Percentiles rank a stretch among this genome's conserved stretches.
Conservation (phyloP, 1,139 yeast genomes). For the Debaryomycetaceae sp. region DNA sequence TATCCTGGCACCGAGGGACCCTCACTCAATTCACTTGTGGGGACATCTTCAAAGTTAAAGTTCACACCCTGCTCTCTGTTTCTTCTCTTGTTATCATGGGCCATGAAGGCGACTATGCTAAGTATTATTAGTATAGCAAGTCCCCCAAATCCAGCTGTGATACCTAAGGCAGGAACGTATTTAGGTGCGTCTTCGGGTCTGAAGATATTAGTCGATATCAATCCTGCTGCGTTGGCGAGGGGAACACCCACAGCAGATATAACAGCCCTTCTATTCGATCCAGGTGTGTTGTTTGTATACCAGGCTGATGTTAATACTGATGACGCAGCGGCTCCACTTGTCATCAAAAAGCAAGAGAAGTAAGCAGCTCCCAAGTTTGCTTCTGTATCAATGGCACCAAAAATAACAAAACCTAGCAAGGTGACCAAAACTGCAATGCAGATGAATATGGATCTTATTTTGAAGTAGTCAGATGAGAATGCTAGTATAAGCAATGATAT, state of each 20-base stretch:
- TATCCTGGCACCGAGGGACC: slow-evolving; percentile 46
- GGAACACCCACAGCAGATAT: slow-evolving; percentile 29
- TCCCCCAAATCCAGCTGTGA: slow-evolving; percentile 34
- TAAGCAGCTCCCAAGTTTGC: slow-evolving; percentile 37
- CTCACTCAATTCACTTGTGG: slow-evolving; percentile 40
- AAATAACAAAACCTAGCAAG: slow-evolving; percentile 43
- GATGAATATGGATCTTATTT: slow-evolving; percentile 31
- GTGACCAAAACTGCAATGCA: slow-evolving; percentile 34
- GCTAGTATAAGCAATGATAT: slow-evolving; percentile 20
- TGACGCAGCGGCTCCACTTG: slow-evolving; percentile 30
- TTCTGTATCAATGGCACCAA: slow-evolving; percentile 40
- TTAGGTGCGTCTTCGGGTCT: slow-evolving; percentile 28
- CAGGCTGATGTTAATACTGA: slow-evolving; percentile 46
- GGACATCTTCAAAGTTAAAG: slow-evolving; percentile 39
- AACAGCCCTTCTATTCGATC: slow-evolving; percentile 32
- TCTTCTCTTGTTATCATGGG: slow-evolving; percentile 39
- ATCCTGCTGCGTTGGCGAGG: slow-evolving; percentile 31
- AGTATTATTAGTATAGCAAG: slow-evolving; percentile 20
- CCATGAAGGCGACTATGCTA: slow-evolving; percentile 25
- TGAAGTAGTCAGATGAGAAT: slow-evolving; percentile 21
- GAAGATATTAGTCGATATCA: slow-evolving; percentile 29
- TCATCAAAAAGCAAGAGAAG: slow-evolving; percentile 34
- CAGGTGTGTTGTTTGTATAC: slow-evolving; percentile 51
- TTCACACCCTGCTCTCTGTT: slow-evolving; percentile 39
- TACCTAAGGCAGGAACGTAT: slow-evolving; percentile 28